Conservation (phyloP, 371 early-diverging fungal species). For the Lichtheimia ornata region DNA sequence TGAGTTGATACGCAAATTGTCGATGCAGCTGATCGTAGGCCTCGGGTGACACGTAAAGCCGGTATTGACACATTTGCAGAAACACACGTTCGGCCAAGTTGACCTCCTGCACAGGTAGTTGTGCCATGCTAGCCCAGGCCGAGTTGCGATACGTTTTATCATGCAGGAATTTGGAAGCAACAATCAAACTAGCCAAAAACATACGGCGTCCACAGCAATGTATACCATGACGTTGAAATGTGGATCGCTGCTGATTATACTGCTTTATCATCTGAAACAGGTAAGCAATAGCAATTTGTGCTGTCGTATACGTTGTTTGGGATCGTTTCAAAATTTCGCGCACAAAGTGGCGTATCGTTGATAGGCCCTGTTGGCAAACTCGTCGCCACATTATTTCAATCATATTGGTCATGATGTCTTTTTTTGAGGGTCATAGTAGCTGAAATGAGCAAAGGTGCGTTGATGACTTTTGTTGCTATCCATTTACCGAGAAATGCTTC, state of each 20-base stretch:
- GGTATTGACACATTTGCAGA: slow-evolving; percentile 70
- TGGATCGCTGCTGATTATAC: not conserved
- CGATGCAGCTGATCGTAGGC: slow-evolving; percentile 55
- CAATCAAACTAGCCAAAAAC: slow-evolving; percentile 76
- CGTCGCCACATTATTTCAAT: slow-evolving; percentile 38
- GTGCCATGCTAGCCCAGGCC: slow-evolving; percentile 81
- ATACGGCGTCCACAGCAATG: slow-evolving; percentile 70
- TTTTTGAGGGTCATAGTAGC: too few relatives aligned
- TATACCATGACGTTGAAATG: too few relatives aligned
- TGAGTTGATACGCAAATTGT: slow-evolving; percentile 10
- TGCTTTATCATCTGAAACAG: slow-evolving; percentile 49
- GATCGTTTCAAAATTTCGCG: slow-evolving; percentile 79
- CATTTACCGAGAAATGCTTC: too few relatives aligned
- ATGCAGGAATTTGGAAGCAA: slow-evolving; percentile 79
- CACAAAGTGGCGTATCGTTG: slow-evolving; percentile 71
- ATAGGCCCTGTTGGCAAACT: slow-evolving; percentile 28
- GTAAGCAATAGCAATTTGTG: slow-evolving; percentile 77
- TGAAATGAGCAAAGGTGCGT: too few relatives aligned
- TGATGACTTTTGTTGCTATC: too few relatives aligned
- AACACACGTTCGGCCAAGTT: slow-evolving; percentile 76
- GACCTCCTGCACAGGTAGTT: slow-evolving; percentile 70
- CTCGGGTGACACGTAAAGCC: slow-evolving; percentile 63
- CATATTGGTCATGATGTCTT: slow-evolving; percentile 11
- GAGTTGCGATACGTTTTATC: slow-evolving; percentile 80
- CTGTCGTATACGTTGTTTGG: slow-evolving; percentile 74